A percentile compares a stretch with the other conserved stretches of the same genome.
Evolutionary conservation across 768 basidiomycete species (phyloP).

Genomic region (Xanthoconium stramineum): DNA sequence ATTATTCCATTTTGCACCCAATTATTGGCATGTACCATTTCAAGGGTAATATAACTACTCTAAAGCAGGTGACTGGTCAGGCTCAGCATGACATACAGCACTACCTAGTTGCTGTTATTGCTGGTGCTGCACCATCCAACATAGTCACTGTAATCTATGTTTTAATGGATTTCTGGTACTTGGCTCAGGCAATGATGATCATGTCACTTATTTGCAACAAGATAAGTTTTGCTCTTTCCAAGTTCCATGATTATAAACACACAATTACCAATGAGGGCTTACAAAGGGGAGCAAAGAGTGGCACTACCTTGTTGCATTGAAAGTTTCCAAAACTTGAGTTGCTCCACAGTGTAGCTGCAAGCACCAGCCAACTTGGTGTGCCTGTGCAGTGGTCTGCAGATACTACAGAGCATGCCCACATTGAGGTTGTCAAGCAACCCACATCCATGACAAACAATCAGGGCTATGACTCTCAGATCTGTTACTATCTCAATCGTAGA

Average conservation of each 20-base stretch:
- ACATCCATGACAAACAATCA: background rate
- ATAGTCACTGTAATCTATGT: background rate
- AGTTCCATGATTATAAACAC: background rate
- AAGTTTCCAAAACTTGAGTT: too few relatives aligned
- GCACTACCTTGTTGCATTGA: background rate
- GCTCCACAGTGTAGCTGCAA: too few relatives aligned
- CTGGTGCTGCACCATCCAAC: too few relatives aligned
- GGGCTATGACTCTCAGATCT: background rate
- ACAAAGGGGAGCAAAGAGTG: background rate
- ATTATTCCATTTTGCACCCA: background rate
- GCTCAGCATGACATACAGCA: background rate
- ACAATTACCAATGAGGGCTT: background rate
- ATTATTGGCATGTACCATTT: background rate
- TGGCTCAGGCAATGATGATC: background rate
- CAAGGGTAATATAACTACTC: background rate
- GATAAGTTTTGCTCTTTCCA: background rate
- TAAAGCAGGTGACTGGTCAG: background rate
- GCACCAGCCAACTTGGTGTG: background rate
- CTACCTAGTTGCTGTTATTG: background rate
- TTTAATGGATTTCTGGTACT: background rate
- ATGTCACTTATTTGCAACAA: background rate
- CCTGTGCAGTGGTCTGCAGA: too few relatives aligned
- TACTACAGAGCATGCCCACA: background rate
- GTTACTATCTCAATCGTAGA: background rate
- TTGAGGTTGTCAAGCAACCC: background rate